These are phyloP conservation scores for Breynia disticha DNA, from an alignment of 441 rosid genomes.

Conservation along the genomic window DNA sequence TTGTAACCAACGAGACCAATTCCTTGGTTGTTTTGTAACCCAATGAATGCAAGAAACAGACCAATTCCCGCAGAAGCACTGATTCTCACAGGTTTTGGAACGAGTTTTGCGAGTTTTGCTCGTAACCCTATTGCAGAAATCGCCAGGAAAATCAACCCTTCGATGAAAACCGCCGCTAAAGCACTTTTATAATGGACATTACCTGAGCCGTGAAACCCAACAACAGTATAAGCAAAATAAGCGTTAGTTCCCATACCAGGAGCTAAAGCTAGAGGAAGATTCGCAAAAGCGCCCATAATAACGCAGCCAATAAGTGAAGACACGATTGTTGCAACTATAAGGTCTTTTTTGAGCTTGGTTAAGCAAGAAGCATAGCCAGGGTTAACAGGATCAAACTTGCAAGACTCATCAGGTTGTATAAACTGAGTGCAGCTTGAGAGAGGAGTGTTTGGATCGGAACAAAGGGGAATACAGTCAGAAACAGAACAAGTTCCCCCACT, in stretches of 20 bases:
- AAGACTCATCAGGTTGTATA: conserved; percentile 46
- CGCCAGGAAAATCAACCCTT: conserved; percentile 60
- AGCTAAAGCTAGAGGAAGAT: conserved; percentile 81
- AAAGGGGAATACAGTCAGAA: conserved; percentile 64
- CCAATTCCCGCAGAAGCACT: conserved; percentile 93
- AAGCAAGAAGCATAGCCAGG: conserved; percentile 80
- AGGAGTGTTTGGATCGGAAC: conserved; percentile 36
- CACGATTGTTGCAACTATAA: conserved; percentile 74
- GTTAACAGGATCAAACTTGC: conserved; percentile 85
- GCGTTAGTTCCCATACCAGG: conserved; percentile 97
- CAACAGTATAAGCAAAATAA: conserved; percentile 85
- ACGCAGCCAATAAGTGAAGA: conserved; percentile 74
- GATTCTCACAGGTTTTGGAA: conserved; percentile 83
- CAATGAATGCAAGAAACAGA: conserved; percentile 80
- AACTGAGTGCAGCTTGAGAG: conserved; percentile 13
- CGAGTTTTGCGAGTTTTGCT: conserved; percentile 68
- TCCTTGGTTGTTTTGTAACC: conserved; percentile 75
- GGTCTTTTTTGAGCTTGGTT: conserved; percentile 55
- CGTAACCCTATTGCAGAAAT: conserved; percentile 79
- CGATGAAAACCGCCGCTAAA: conserved; percentile 66
- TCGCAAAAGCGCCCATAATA: conserved; percentile 78
- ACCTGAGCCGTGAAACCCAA: conserved; percentile 94
- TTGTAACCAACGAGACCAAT: conserved; percentile 76
- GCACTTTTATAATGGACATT: conserved; percentile 60
- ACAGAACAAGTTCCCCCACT: conserved; percentile 90